Conservation (phyloP, 2,329 filamentous ascomycete species). For the Neoscytalidium dimidiatum region DNA sequence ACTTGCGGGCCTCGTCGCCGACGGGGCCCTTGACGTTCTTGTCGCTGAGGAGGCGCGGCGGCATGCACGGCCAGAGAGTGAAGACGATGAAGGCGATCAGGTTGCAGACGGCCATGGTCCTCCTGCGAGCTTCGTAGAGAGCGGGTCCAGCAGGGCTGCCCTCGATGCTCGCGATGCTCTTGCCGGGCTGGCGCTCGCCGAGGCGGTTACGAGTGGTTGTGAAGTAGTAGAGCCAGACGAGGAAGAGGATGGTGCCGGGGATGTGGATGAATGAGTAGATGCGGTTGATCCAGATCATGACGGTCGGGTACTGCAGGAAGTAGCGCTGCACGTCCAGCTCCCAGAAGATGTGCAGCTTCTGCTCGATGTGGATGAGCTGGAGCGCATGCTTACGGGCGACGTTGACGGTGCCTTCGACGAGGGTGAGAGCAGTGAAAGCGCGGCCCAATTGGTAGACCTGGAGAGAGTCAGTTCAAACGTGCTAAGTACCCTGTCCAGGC, state of each 20-base stretch:
- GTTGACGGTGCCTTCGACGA: conserved; percentile 68
- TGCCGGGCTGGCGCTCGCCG: conserved; percentile 42
- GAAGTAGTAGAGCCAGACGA: conserved; percentile 68
- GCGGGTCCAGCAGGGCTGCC: conserved; percentile 50
- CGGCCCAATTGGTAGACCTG: conserved; percentile 75
- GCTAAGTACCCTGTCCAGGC: not conserved
- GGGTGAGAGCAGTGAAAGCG: conserved; percentile 69
- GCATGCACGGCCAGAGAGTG: conserved; percentile 63
- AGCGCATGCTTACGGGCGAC: conserved; percentile 69
- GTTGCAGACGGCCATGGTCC: conserved; percentile 61
- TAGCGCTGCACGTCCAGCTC: conserved; percentile 63
- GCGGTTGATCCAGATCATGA: conserved; percentile 71
- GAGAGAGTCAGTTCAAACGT: not conserved
- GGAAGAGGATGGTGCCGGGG: conserved; percentile 72
- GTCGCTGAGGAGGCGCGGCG: conserved; percentile 58
- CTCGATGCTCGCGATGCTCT: conserved; percentile 35
- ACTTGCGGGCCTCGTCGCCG: conserved; percentile 61
- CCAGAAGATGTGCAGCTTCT: conserved; percentile 64
- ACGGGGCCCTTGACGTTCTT: conserved; percentile 54
- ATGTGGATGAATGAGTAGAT: conserved; percentile 79
- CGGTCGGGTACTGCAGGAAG: conserved; percentile 55
- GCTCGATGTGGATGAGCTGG: conserved; percentile 66
- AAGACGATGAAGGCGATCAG: conserved; percentile 61
- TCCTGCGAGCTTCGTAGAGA: conserved; percentile 57
- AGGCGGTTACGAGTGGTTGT: conserved; percentile 63